Conservation (phyloP, 768 basidiomycete species). For the Phaffia tasmanica region DNA sequence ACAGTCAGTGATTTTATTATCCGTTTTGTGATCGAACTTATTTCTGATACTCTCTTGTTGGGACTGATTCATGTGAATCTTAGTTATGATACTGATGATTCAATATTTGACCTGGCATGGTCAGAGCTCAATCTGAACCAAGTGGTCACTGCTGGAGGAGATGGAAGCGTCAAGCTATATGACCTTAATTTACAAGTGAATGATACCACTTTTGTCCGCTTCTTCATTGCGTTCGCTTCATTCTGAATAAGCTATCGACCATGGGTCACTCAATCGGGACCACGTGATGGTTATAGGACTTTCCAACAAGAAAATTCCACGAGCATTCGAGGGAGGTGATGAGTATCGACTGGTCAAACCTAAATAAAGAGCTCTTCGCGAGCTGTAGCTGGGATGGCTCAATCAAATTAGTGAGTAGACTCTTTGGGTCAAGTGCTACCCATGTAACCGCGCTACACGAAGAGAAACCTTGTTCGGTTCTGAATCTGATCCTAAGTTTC, state of each 20-base stretch:
- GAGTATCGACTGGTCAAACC: constrained; percentile 89
- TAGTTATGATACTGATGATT: constrained; percentile 84
- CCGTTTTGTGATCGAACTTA: constrained; percentile 33
- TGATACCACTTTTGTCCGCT: constrained; percentile 1
- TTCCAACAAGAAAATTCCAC: constrained; percentile 82
- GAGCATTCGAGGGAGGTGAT: constrained; percentile 90
- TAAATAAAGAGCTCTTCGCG: constrained; percentile 72
- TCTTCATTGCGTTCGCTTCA: not conserved
- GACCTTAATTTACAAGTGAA: constrained; percentile 73
- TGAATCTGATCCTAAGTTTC: no score
- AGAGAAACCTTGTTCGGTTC: no score
- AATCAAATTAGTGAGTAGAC: constrained; percentile 62
- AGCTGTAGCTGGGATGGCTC: constrained; percentile 63
- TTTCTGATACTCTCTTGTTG: not conserved
- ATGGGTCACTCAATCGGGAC: constrained; percentile 23
- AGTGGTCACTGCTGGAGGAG: constrained; percentile 74
- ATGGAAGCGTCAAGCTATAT: constrained; percentile 83
- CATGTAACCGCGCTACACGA: no score
- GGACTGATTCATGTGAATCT: not conserved
- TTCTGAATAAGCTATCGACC: not conserved
- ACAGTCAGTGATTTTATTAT: constrained; percentile 42
- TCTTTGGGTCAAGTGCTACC: not conserved
- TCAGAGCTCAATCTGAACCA: constrained; percentile 92
- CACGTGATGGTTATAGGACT: constrained; percentile 64
- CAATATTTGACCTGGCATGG: constrained; percentile 84